A percentile compares a stretch with the other conserved stretches of the same genome.
These are phyloP conservation scores for Helenozyma baotianmanensis DNA, from an alignment of 805 yeast species.

Conservation along the genomic window DNA sequence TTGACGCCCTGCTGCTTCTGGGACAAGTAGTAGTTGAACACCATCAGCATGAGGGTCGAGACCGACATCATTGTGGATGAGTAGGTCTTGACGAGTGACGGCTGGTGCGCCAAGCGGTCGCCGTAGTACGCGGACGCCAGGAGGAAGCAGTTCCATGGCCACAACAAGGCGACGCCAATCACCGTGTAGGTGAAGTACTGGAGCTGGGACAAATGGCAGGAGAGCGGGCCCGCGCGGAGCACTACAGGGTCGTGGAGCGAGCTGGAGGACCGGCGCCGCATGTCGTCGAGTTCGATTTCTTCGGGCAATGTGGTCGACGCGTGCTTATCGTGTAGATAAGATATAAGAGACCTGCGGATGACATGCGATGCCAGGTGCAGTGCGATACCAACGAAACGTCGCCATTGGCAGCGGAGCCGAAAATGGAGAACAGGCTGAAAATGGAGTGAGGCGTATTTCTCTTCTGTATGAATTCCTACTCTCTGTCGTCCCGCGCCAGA, in stretches of 20 bases:
- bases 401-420: too few relatives aligned
- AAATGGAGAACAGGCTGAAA: too few relatives aligned
- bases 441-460: too few relatives aligned
- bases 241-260: conserved; percentile 19
- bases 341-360: too few relatives aligned
- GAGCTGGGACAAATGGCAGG: conserved; percentile 25
- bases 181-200: conserved; percentile 56
- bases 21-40: conserved; percentile 57
- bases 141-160: conserved; percentile 94
- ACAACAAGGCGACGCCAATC: conserved; percentile 74
- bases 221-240: conserved; percentile 5
- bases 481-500: too few relatives aligned
- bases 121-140: conserved; percentile 81
- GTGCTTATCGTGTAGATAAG: too few relatives aligned
- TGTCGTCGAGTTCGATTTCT: conserved; percentile 4
- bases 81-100: conserved; percentile 52
- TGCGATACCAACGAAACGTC: too few relatives aligned
- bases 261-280: conserved; percentile 4
- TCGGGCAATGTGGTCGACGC: too few relatives aligned
- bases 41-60: conserved; percentile 65
- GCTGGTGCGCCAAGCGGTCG: conserved; percentile 49
- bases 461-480: too few relatives aligned
- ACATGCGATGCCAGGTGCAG: too few relatives aligned
- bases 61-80: conserved; percentile 86
- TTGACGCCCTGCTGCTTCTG: conserved; percentile 59